phyloP scores from a whole-genome alignment of 2,329 filamentous ascomycete species.

The Talaromyces sp. region DNA sequence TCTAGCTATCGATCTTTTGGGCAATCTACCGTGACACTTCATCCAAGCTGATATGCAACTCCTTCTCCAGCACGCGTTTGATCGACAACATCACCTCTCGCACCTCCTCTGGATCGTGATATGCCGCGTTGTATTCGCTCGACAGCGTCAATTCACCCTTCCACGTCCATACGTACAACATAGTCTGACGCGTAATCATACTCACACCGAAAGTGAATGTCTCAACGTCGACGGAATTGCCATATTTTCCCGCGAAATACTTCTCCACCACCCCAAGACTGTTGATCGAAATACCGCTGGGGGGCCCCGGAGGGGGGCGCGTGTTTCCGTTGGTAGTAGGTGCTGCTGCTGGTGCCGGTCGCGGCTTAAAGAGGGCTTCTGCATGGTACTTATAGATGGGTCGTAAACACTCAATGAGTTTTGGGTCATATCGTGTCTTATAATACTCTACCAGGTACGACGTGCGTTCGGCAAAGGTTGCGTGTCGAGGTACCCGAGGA shows the following conservation, averaged over 20 bases:
- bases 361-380: constrained; percentile 10
- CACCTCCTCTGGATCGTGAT: constrained; percentile 8
- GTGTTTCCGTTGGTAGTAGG: not conserved
- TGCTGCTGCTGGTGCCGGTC: not conserved
- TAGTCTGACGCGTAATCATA: constrained; percentile 18
- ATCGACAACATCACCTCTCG: constrained; percentile 1
- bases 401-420: constrained; percentile 10
- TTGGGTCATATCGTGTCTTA: constrained; percentile 10
- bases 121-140: constrained; percentile 17
- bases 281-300: constrained; percentile 14
- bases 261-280: constrained; percentile 16
- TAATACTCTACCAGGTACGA: constrained; percentile 11
- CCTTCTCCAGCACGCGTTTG: not conserved
- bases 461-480: constrained; percentile 10
- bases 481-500: constrained; percentile 9
- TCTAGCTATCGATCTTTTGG: too few species aligned
- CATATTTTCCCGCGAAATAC: not conserved
- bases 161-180: constrained; percentile 19
- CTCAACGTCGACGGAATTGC: constrained; percentile 4
- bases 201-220: constrained; percentile 17
- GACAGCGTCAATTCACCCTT: constrained; percentile 16
- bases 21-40: not conserved
- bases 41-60: not conserved
- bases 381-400: constrained; percentile 14
- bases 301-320: constrained; percentile 8